phyloP scores from a whole-genome alignment of 106 monocot species.

The Dendrobium nobile region DNA sequence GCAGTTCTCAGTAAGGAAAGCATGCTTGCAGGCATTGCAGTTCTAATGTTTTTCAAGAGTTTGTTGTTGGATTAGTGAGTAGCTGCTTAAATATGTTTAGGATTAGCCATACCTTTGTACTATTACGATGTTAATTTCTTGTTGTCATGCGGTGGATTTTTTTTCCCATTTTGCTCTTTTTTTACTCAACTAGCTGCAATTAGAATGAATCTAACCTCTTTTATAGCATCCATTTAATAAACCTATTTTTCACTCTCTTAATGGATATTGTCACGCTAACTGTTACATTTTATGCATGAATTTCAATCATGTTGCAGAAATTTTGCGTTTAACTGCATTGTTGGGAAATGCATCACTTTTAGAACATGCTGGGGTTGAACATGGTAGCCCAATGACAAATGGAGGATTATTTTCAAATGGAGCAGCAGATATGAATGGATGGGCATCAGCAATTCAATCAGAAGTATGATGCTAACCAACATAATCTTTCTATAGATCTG shows the following conservation, averaged over 20 bases:
- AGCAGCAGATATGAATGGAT: slow-evolving; percentile 59
- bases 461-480: slow-evolving; percentile 89
- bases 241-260: background rate
- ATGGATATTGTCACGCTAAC: slow-evolving; percentile 27
- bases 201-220: background rate
- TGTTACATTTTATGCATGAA: slow-evolving; percentile 50
- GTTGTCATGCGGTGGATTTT: background rate
- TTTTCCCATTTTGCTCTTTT: background rate
- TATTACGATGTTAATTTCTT: background rate
- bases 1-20: background rate
- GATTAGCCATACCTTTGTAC: background rate
- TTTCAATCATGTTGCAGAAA: slow-evolving; percentile 76
- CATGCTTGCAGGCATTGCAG: background rate
- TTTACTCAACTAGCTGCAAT: background rate
- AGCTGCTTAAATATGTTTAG: background rate
- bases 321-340: slow-evolving; percentile 72
- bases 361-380: slow-evolving; percentile 75
- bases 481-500: slow-evolving; percentile 27
- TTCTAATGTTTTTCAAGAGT: too few relatives aligned
- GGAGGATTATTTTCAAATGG: slow-evolving; percentile 79
- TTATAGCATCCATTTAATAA: too few relatives aligned
- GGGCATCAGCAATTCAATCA: slow-evolving; percentile 72
- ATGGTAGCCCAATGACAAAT: slow-evolving; percentile 66
- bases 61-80: background rate
- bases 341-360: slow-evolving; percentile 79